phyloP scores from a whole-genome alignment of 768 basidiomycete genomes.

The Russula sp. region DNA sequence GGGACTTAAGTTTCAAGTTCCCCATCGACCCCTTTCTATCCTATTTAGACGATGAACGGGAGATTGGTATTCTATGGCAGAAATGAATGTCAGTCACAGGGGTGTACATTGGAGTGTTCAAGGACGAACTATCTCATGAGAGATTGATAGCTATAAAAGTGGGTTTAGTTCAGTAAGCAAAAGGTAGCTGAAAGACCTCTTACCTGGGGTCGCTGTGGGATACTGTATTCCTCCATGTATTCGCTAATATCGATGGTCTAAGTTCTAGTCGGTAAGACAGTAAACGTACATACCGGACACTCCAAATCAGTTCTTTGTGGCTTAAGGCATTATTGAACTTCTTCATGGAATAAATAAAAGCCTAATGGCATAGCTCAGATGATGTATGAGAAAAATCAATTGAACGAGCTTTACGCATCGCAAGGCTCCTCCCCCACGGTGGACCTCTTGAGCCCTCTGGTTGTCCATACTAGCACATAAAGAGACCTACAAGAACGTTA shows the following conservation, averaged over 20 bases:
- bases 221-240: neutral
- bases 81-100: neutral
- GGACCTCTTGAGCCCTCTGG: neutral
- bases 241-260: neutral
- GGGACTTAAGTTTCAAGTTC: neutral
- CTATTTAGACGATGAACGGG: neutral
- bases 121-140: neutral
- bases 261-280: neutral
- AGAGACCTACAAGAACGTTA: constrained; percentile 1
- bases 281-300: neutral
- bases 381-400: neutral
- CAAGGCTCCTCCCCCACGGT: neutral
- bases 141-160: constrained; percentile 2
- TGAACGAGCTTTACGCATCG: neutral
- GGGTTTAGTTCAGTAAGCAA: neutral
- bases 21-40: too few relatives aligned
- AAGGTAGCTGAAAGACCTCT: neutral
- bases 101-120: neutral
- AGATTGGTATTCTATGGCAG: constrained; percentile 1
- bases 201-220: constrained; percentile 1
- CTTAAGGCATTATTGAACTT: neutral
- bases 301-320: neutral
- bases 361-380: neutral
- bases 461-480: constrained; percentile 7
- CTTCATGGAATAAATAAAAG: neutral